phyloP scores from a whole-genome alignment of 2,329 filamentous ascomycete genomes.

The Colletotrichum neosansevieriae region DNA sequence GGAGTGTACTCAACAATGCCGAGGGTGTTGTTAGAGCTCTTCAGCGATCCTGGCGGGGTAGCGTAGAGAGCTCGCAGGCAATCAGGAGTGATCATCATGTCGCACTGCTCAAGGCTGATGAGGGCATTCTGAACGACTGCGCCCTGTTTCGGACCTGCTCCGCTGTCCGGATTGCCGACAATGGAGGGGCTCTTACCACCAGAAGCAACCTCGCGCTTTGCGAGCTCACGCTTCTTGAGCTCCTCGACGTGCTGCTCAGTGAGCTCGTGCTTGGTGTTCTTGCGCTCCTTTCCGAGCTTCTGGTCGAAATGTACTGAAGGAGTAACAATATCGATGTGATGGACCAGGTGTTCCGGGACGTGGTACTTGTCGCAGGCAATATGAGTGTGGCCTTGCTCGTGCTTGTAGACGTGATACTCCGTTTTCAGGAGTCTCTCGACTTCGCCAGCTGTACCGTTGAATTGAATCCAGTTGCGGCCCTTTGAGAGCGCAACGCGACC shows the following conservation, averaged over 20 bases:
- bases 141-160: constrained; percentile 49
- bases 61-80: constrained; percentile 65
- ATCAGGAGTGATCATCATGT: constrained; percentile 66
- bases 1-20: constrained; percentile 65
- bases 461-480: constrained; percentile 65
- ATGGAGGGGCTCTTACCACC: constrained; percentile 44
- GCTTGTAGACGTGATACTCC: constrained; percentile 64
- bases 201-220: constrained; percentile 37
- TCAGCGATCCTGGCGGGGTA: constrained; percentile 53
- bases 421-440: constrained; percentile 65
- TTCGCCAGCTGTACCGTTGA: constrained; percentile 66
- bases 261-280: constrained; percentile 43
- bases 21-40: constrained; percentile 56
- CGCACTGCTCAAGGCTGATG: constrained; percentile 56
- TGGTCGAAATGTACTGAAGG: constrained; percentile 55
- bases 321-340: constrained; percentile 57
- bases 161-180: constrained; percentile 44
- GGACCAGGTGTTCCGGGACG: constrained; percentile 51
- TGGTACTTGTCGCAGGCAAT: constrained; percentile 57
- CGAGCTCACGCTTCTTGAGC: constrained; percentile 41
- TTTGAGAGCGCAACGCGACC: constrained; percentile 62
- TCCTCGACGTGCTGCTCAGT: constrained; percentile 43
- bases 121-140: constrained; percentile 47
- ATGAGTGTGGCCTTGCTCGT: constrained; percentile 51
- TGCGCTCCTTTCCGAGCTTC: constrained; percentile 45